Evolutionary conservation across 2,329 filamentous ascomycete species (phyloP), one percentile per base, ranked within the genome.

Genomic region (Claviceps sp.): DNA sequence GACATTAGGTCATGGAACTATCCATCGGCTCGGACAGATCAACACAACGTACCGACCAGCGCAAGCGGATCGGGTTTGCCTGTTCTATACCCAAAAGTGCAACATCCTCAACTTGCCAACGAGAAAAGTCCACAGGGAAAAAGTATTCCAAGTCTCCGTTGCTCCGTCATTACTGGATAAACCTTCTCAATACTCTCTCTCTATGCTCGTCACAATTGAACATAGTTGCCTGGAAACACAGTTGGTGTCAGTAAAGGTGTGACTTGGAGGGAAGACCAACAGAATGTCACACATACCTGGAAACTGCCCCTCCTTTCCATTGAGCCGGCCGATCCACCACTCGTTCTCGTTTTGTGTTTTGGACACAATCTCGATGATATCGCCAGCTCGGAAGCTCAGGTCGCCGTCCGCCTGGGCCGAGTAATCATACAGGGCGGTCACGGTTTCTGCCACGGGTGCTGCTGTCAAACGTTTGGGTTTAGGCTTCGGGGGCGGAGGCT

Each of bases 401-500:
- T 98, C 93, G 3, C 90, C 90, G 57, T 95, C 89, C 1, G 91
- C 90, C 65, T 97, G 90, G 5, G 93, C 93, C 56, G 95, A 88
- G 63, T 95, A 98, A 64, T 97, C 93, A 68, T 96, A 98, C 56
- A 98, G 70, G 7, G 93, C 93, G 2, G 89, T 96, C 38, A 86
- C 89, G 0, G 80, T 90, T 67, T 96, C 90, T 0, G 78, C 77
- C 0, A 74, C 71, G 0, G 85, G 81, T 16, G 72, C 75, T 3
- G 76, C 82, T 58, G 76, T 84, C 47, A 97, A 73, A 51, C 82
- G 76, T 46, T 78, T 83, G 2, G 90, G 89, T 73, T 95, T 93
- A 1, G 90, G 87, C 58, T 81, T 81, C 6, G 79, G 79, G 44
- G 89, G 87, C 51, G 82, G 82, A 39, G 83, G 77, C 73, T 90